These are phyloP conservation scores for Venturia aucupariae DNA, from an alignment of 2,329 filamentous ascomycete species.

Conservation along the genomic window DNA sequence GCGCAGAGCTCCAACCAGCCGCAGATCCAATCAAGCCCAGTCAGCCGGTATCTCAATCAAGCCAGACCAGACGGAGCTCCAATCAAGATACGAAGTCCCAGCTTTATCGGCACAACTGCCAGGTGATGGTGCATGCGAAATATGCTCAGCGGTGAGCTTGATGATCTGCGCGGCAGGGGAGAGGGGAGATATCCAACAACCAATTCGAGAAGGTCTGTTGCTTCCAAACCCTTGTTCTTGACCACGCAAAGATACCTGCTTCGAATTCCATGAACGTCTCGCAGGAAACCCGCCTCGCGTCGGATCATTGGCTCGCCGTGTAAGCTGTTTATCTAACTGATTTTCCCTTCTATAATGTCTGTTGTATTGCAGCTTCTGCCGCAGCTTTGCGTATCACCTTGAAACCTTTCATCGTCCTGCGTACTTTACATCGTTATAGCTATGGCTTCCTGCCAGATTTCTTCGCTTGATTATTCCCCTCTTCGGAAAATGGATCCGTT, in stretches of 20 bases:
- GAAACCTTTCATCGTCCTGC: conserved; percentile 1
- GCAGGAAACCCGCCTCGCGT: neutral
- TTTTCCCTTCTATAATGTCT: neutral
- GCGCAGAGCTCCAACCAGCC: too few species aligned
- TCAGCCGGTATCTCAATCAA: too few species aligned
- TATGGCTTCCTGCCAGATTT: neutral
- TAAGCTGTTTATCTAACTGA: neutral
- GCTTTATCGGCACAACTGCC: too few species aligned
- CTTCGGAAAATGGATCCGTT: neutral
- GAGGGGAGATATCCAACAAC: neutral
- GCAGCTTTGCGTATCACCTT: neutral
- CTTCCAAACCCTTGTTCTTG: neutral
- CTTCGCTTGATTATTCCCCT: too few species aligned
- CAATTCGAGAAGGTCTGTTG: neutral
- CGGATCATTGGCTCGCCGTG: neutral
- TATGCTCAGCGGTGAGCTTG: neutral
- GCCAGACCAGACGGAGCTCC: too few species aligned
- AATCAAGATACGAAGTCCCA: too few species aligned
- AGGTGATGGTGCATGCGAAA: neutral
- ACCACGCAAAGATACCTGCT: neutral
- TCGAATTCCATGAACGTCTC: neutral
- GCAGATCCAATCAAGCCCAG: too few species aligned
- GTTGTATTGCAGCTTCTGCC: neutral
- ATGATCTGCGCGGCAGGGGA: neutral
- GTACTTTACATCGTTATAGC: neutral